phyloP scores from a whole-genome alignment of 768 basidiomycete genomes.

The Auricularia sp. region DNA sequence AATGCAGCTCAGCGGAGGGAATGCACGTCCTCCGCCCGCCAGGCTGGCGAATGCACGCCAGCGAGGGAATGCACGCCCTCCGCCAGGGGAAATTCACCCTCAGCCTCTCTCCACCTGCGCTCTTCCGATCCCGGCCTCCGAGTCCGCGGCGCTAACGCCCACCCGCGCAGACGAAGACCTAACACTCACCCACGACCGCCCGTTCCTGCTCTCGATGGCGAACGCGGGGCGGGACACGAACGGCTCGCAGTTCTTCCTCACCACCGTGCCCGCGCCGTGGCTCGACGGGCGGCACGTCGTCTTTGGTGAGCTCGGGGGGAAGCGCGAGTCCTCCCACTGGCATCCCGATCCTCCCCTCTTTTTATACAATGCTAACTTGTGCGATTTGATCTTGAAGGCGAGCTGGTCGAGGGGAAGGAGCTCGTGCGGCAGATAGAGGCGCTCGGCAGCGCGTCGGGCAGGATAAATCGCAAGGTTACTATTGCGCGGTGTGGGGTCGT shows the following conservation, averaged over 20 bases:
- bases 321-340: neutral
- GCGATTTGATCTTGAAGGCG: conserved; percentile 10
- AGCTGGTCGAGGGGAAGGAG: conserved; percentile 58
- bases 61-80: too few relatives aligned
- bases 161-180: conserved; percentile 72
- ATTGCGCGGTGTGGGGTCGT: conserved; percentile 31
- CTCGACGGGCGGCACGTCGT: conserved; percentile 80
- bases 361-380: too few relatives aligned
- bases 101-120: neutral
- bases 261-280: conserved; percentile 67
- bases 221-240: conserved; percentile 78
- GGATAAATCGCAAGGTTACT: conserved; percentile 31
- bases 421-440: conserved; percentile 36
- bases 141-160: conserved; percentile 9
- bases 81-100: too few relatives aligned
- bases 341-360: too few relatives aligned
- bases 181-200: conserved; percentile 58
- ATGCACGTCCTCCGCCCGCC: too few relatives aligned
- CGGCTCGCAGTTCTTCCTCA: conserved; percentile 85
- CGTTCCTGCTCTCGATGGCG: conserved; percentile 65
- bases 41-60: too few relatives aligned
- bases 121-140: neutral
- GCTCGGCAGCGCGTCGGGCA: conserved; percentile 30
- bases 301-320: conserved; percentile 45
- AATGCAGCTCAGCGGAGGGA: too few relatives aligned